Base-by-base conservation (phyloP, 495 filamentous ascomycete species). In the Neurospora sp. region DNA sequence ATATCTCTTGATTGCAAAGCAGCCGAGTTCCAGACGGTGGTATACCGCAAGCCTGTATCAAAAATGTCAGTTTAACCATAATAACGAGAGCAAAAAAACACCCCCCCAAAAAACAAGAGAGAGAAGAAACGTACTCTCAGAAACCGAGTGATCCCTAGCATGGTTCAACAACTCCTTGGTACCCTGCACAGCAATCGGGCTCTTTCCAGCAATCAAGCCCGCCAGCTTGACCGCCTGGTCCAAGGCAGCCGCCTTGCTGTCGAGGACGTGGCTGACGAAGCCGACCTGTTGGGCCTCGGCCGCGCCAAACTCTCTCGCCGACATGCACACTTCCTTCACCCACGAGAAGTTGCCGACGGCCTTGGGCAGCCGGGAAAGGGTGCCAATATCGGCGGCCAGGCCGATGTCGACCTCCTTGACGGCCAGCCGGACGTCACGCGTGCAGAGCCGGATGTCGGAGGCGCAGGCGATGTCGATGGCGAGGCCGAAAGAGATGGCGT, bases 341-440 rank as follows among this genome's bases (percentile, higher is more conserved):
- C 95, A 99, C 10, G 90, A 90, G 71, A 83, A 82, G 72, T 84
- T 90, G 2, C 90, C 90, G 6, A 97, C 93, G 8, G 91, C 84
- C 82, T 96, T 96, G 40, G 96, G 96, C 53, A 99, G 83, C 3
- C 96, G 90, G 27, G 86, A 89, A 45, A 99, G 82, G 2, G 94
- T 97, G 17, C 96, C 96, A 68, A 98, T 90, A 80, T 99, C 96
- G 17, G 96, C 96, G 14, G 96, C 96, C 38, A 99, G 81, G 1
- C 96, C 96, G 42, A 98, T 96, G 78, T 98, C 96, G 16, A 97
- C 93, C 83, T 98, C 96, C 78, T 97, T 97, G 31, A 98, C 93
- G 0, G 89, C 84, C 75, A 98, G 92, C 35, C 83, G 84, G 1
- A 89, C 85, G 69, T 90, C 86, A 16, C 81, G 77, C 0, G 89